Evolutionary conservation across 352 stramenopile species (phyloP).

Genomic region (Globisporangium cederbergense): DNA sequence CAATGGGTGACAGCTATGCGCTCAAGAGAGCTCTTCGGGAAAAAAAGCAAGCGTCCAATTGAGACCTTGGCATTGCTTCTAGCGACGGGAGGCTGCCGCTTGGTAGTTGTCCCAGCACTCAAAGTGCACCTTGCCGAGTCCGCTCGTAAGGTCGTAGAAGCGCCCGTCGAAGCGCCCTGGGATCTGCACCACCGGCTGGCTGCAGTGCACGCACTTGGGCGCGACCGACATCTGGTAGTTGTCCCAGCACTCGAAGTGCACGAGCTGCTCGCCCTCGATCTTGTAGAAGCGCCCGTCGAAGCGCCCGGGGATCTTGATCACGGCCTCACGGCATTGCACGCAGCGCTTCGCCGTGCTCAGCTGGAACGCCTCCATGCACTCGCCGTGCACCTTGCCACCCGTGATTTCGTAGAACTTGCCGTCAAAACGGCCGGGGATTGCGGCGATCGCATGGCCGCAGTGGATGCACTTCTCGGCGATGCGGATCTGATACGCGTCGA

Average conservation of each 20-base stretch:
- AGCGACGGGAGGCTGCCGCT: conserved; percentile 2
- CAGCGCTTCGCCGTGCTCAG: conserved; percentile 71
- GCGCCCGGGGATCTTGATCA: conserved; percentile 62
- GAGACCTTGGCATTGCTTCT: background rate
- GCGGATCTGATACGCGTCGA: conserved; percentile 83
- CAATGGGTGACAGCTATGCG: background rate
- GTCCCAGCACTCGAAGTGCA: conserved; percentile 88
- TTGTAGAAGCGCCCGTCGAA: conserved; percentile 88
- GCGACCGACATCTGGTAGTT: conserved; percentile 66
- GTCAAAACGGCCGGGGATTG: conserved; percentile 72
- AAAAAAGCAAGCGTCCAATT: background rate
- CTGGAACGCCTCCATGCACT: conserved; percentile 82
- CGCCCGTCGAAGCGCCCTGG: conserved; percentile 70
- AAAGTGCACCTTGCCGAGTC: conserved; percentile 79
- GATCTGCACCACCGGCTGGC: conserved; percentile 69
- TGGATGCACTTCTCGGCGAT: conserved; percentile 78
- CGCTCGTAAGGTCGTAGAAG: conserved; percentile 81
- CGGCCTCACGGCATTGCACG: conserved; percentile 62
- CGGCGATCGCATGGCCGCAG: conserved; percentile 72
- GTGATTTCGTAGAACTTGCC: conserved; percentile 79
- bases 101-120: conserved; percentile 85
- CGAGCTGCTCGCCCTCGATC: conserved; percentile 57
- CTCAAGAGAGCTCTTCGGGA: background rate
- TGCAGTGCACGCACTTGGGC: conserved; percentile 79
- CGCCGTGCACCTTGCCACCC: conserved; percentile 71